phyloP scores from a whole-genome alignment of 345 rosid genomes.

The Euphorbia lathyris region DNA sequence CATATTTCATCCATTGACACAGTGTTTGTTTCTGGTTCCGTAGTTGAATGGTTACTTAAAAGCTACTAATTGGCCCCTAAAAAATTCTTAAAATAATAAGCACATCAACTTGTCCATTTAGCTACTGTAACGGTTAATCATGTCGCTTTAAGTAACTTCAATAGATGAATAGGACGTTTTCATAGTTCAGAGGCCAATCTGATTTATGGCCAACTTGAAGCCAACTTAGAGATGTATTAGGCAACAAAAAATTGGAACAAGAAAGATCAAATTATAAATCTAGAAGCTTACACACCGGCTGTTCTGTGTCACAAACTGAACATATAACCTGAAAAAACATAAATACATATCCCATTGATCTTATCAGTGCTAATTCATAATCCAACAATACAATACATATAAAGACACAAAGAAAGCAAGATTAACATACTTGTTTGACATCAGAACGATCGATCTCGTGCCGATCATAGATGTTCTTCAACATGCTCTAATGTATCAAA shows the following conservation, averaged over 20 bases:
- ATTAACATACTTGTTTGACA: constrained; percentile 60
- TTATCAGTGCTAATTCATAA: background rate
- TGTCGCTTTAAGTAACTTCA: too few species aligned
- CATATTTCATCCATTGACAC: too few species aligned
- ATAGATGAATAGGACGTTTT: too few species aligned
- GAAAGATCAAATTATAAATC: constrained; percentile 9
- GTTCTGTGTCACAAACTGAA: constrained; percentile 93
- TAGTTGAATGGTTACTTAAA: too few species aligned
- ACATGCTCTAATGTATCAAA: constrained; percentile 42
- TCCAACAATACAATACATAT: background rate
- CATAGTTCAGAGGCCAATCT: too few species aligned
- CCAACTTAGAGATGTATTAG: too few species aligned
- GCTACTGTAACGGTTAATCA: too few species aligned
- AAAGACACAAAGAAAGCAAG: background rate
- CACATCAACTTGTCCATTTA: too few species aligned
- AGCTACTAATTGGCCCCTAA: too few species aligned
- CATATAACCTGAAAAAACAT: constrained; percentile 71
- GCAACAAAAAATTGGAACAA: background rate
- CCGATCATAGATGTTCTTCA: constrained; percentile 54
- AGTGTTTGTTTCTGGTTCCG: too few species aligned
- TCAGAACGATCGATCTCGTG: constrained; percentile 83
- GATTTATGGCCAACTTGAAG: too few species aligned
- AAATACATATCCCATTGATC: constrained; percentile 4
- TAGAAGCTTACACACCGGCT: constrained; percentile 56
- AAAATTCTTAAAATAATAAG: too few species aligned